Evolutionary conservation across 768 basidiomycete genomes (phyloP), one percentile per base, ranked within the genome.

Genomic region (Hydnum rufescens): DNA sequence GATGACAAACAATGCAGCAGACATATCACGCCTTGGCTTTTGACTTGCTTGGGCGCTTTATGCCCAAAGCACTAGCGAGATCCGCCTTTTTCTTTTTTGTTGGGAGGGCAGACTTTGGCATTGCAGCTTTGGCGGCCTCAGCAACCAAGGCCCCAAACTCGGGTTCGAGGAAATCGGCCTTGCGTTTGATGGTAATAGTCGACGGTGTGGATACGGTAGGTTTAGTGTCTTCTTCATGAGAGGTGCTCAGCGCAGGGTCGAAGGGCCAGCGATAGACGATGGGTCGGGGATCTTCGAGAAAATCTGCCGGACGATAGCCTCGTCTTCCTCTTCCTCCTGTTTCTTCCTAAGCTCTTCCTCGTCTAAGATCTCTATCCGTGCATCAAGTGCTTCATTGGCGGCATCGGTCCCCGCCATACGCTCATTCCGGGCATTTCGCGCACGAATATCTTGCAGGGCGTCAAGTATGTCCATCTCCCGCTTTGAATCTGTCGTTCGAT

Each of bases 381-480:
- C 78, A 22, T 78, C 57, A 36, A 93, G 64, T 43, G 65, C 62
- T 59, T 86, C 81, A 5, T 78, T 78, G 0, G 75, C 67, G 42
- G 85, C 65, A 3, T 59, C 63, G 25, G 63, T 75, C 8, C 16
- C 44, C 16, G 84, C 89, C 22, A 87, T 70, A 29, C 88, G 73
- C 58, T 96, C 93, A 58, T 88, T 87, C 53, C 90, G 74, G 2
- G 87, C 82, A 63, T 90, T 90, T 51, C 80, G 71, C 6, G 82
- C 82, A 51, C 85, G 72, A 54, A 90, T 87, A 56, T 96, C 92
- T 63, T 95, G 89, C 54, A 99, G 70, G 8, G 88, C 88, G 62
- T 99, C 95, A 58, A 97, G 73, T 52, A 93, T 82, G 61, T 96
- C 95, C 95, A 99, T 99, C 68, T 96, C 93, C 50, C 92, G 76